These are phyloP conservation scores for Triglochin maritima DNA, from an alignment of 106 monocot species.

Conservation along the genomic window DNA sequence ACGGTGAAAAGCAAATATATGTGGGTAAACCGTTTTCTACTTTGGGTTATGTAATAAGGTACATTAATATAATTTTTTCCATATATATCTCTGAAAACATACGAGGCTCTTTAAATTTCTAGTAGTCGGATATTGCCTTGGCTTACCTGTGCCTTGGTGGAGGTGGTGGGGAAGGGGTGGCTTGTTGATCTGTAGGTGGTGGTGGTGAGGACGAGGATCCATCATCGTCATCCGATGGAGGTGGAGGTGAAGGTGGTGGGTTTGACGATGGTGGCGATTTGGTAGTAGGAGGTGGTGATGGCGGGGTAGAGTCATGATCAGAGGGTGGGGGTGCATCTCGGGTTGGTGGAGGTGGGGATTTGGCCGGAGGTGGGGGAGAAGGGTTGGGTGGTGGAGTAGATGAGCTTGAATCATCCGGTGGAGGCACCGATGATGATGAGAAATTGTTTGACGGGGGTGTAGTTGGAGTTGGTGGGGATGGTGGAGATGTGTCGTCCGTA, in stretches of 20 bases:
- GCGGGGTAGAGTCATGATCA: background rate
- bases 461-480: background rate
- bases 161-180: background rate
- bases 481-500: background rate
- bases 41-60: no score
- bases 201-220: background rate
- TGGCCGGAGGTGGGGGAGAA: conserved; percentile 1
- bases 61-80: no score
- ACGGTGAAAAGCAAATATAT: no score
- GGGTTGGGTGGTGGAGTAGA: background rate
- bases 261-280: background rate
- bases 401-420: background rate
- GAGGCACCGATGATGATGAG: background rate
- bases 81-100: no score
- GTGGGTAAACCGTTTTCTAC: no score
- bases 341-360: no score
- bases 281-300: background rate
- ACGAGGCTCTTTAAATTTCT: no score
- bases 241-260: background rate
- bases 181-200: background rate
- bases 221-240: background rate
- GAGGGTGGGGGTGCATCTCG: background rate
- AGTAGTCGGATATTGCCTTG: background rate
- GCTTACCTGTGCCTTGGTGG: background rate
- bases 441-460: background rate